These are phyloP conservation scores for Syzygium malaccense DNA, from an alignment of 441 rosid species.

Conservation along the genomic window DNA sequence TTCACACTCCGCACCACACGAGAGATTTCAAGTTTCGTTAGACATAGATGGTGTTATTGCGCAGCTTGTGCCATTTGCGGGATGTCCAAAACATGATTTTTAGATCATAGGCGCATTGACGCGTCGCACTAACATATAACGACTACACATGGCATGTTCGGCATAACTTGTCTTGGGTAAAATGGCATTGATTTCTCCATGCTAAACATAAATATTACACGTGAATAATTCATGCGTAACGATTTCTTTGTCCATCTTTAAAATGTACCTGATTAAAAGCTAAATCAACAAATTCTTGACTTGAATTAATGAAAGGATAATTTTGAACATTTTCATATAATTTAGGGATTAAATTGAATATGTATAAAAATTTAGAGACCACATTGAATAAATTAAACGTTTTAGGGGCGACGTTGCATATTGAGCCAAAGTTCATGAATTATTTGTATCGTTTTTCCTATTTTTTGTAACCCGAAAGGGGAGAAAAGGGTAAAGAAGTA, in stretches of 20 bases:
- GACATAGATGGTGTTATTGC: too few relatives aligned
- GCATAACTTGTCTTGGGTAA: background rate
- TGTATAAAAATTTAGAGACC: too few relatives aligned
- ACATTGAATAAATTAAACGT: background rate
- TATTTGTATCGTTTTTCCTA: background rate
- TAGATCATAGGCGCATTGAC: background rate
- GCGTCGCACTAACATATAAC: background rate
- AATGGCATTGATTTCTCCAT: background rate
- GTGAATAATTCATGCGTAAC: background rate
- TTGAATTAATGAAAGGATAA: background rate
- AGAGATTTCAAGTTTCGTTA: too few relatives aligned
- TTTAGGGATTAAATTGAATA: too few relatives aligned
- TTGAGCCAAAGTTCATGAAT: rapidly evolving
- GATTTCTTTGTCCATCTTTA: background rate
- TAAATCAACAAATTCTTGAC: rapidly evolving
- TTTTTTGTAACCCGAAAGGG: background rate
- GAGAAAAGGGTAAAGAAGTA: background rate
- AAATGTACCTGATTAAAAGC: rapidly evolving
- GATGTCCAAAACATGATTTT: background rate
- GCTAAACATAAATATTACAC: background rate
- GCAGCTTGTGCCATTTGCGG: background rate
- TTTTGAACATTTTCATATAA: background rate
- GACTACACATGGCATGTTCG: rapidly evolving
- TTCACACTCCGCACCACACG: too few relatives aligned
- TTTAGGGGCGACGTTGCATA: rapidly evolving